Conservation (phyloP, 306 rosid species). For the Cyclanthera cordifolia region DNA sequence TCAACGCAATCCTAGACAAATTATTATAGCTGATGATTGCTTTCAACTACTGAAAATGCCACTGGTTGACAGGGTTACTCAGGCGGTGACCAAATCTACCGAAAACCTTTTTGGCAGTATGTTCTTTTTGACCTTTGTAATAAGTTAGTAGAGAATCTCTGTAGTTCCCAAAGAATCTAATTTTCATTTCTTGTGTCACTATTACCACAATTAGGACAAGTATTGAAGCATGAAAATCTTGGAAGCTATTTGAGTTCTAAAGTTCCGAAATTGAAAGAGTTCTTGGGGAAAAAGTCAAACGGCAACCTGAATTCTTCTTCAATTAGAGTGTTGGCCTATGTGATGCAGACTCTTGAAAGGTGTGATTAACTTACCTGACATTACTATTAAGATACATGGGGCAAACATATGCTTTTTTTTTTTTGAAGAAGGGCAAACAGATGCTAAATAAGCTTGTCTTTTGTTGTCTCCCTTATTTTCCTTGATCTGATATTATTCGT, state of each 20-base stretch:
- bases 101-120: constrained; percentile 90
- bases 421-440: constrained; percentile 11
- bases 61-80: constrained; percentile 56
- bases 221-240: constrained; percentile 69
- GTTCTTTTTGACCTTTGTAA: constrained; percentile 26
- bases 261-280: constrained; percentile 70
- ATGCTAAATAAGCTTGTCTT: neutral
- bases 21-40: constrained; percentile 82
- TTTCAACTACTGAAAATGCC: constrained; percentile 65
- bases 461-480: neutral
- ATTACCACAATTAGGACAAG: constrained; percentile 50
- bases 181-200: constrained; percentile 9
- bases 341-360: constrained; percentile 67
- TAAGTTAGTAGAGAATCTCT: constrained; percentile 1
- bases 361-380: constrained; percentile 22
- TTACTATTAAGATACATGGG: neutral
- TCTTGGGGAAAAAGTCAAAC: constrained; percentile 38
- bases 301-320: constrained; percentile 50
- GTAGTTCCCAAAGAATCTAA: neutral
- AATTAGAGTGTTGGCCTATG: constrained; percentile 39
- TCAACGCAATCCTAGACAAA: constrained; percentile 67
- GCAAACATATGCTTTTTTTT: constrained; percentile 11
- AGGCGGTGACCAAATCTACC: constrained; percentile 62
- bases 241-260: constrained; percentile 50
- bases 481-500: neutral